Base-by-base conservation (phyloP, 805 yeast genomes). In the Phaffomyces antillensis region DNA sequence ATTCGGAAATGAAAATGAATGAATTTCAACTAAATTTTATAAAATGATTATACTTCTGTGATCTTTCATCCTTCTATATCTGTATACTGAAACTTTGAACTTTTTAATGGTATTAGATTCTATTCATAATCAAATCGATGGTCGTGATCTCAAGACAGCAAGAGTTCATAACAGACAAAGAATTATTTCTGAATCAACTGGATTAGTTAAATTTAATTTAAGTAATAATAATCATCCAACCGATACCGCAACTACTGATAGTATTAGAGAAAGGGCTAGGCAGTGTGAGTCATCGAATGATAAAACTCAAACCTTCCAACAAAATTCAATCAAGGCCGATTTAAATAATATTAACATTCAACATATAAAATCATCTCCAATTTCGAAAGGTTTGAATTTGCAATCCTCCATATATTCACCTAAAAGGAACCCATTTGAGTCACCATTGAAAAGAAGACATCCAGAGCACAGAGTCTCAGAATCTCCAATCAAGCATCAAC, bases 131-230 rank as follows among this genome's bases (percentile, higher is more conserved):
- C 31, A 36, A 24, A 24, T 45, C 3, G 41, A 30, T 30, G 6
- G 15, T 13, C 12, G 8, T 7, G 18, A 36, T 11, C 26, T 36
- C 30, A 43, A 40, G 41, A 42, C 49, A 8, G 25, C 33, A 10
- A 40, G 41, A 36, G 33, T 39, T 12, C 48, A 45, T 9, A 45
- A 46, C 3, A 66, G 57, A 35, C 69, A 70, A 44, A 58, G 80
- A 46, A 55, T 74, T 12, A 62, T 72, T 13, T 73, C 79, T 51
- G 75, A 72, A 48, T 63, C 73, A 7, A 76, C 81, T 0, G 81
- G 82, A 0, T 55, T 76, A 33, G 73, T 66, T 16, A 75, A 72
- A 49, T 72, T 75, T 47, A 56, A 55, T 38, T 47, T 58, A 37
- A 23, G 38, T 24, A 36, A 15, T 30, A 16, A 30, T 30, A 30